Evolutionary conservation across 2,329 filamentous ascomycete genomes (phyloP).

Genomic region (Stachybotrys echinatus): DNA sequence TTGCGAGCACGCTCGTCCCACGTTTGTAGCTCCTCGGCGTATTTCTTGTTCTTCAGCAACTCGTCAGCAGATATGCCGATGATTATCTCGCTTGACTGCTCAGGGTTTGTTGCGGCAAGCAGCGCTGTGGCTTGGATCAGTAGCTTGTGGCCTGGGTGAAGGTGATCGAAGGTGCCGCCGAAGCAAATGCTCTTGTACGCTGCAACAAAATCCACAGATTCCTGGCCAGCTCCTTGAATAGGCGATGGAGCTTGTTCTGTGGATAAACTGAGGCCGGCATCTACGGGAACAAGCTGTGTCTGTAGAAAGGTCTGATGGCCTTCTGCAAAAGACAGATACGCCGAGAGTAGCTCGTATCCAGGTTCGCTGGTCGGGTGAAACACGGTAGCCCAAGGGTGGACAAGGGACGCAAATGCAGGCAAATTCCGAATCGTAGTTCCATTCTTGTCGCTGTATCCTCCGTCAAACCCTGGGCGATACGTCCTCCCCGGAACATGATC

Average conservation of each 20-base stretch:
- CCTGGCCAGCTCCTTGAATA: not conserved
- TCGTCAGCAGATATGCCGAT: constrained; percentile 87
- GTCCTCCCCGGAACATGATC: constrained; percentile 45
- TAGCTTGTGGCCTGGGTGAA: constrained; percentile 95
- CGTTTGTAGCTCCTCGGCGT: constrained; percentile 70
- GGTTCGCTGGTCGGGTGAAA: constrained; percentile 62
- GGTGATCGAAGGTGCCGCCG: constrained; percentile 93
- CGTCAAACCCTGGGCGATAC: constrained; percentile 25
- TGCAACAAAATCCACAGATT: constrained; percentile 3
- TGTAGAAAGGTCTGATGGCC: constrained; percentile 40
- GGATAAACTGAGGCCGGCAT: constrained; percentile 45
- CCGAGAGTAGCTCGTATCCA: constrained; percentile 52
- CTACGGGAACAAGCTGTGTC: constrained; percentile 45
- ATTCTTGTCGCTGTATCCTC: constrained; percentile 32
- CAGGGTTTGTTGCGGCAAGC: not conserved
- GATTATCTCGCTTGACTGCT: constrained; percentile 22
- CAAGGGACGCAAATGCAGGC: constrained; percentile 43
- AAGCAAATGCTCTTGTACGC: constrained; percentile 56
- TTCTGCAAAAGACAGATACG: constrained; percentile 43
- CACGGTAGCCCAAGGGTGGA: constrained; percentile 57
- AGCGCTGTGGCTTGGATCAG: constrained; percentile 68
- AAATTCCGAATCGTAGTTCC: constrained; percentile 45
- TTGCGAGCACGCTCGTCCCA: constrained; percentile 70
- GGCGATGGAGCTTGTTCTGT: not conserved
- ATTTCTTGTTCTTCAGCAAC: constrained; percentile 84